Base-by-base conservation (phyloP, 1,284 basidiomycete genomes). In the Peniophora sp. region DNA sequence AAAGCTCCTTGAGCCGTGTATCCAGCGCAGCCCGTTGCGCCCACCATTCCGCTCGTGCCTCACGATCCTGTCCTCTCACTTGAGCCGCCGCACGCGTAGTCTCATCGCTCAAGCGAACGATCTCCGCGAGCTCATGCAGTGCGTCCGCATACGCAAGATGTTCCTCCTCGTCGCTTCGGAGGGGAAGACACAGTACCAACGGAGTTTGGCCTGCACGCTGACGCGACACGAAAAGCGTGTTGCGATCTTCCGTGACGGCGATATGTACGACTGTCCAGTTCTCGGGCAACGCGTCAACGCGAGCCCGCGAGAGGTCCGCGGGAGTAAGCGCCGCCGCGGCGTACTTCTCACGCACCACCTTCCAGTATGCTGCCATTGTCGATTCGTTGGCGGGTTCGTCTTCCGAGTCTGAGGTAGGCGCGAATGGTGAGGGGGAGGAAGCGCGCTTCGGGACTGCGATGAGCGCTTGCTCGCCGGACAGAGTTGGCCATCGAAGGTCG, bases 191-290 rank as follows among this genome's bases (percentile, higher is more conserved):
- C 66, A 97, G 93, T 11, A 96, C 75, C 24, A 97, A 69, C 0
- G 92, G 89, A 2, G 77, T 69, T 6, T 69, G 67, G 2, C 75
- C 72, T 2, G 79, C 73, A 36, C 85, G 77, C 58, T 94, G 86
- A 12, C 94, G 84, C 1, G 90, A 85, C 44, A 97, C 68, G 55
- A 98, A 85, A 62, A 99, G 75, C 3, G 88, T 89, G 57, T 80
- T 85, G 56, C 82, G 82, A 61, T 97, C 92, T 5, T 87, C 79
- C 0, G 89, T 87, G 48, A 97, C 74, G 55, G 77, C 87, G 57
- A 99, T 83, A 54, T 86, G 91, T 50, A 97, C 73, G 10, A 95
- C 79, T 3, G 85, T 89, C 94, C 96, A 98, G 55, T 86, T 77
- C 2, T 64, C 56, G 0, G 96, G 94, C 1, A 98, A 70, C 41